Conservation (phyloP, 495 filamentous ascomycete species). For the Penicillium fimorum region DNA sequence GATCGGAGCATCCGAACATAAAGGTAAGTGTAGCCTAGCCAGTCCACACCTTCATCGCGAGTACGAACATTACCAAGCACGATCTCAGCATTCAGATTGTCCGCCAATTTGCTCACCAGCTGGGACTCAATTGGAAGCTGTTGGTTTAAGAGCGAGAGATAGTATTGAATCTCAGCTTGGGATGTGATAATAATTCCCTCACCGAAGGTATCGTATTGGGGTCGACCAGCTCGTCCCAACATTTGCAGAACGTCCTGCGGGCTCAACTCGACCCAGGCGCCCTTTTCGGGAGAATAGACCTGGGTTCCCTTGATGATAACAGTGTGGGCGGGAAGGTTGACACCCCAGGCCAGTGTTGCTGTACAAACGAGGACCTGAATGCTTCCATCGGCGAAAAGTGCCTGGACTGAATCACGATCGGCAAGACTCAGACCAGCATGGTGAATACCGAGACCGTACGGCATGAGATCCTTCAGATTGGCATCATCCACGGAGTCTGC, state of each 20-base stretch:
- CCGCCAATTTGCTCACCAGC: slow-evolving; percentile 85
- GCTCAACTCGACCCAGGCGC: slow-evolving; percentile 96
- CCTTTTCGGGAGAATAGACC: slow-evolving; percentile 97
- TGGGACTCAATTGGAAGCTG: slow-evolving; percentile 98
- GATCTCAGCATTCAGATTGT: slow-evolving; percentile 97
- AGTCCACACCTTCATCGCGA: slow-evolving; percentile 94
- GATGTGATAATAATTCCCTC: slow-evolving; percentile 99
- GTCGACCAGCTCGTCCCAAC: slow-evolving; percentile 94
- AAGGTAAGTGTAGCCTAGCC: slow-evolving; percentile 97
- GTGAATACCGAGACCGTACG: slow-evolving; percentile 97
- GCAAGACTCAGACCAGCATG: slow-evolving; percentile 94
- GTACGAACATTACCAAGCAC: slow-evolving; percentile 93
- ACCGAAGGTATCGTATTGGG: slow-evolving; percentile 96
- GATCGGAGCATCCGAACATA: slow-evolving; percentile 98
- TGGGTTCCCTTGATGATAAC: slow-evolving; percentile 98
- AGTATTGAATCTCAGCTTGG: slow-evolving; percentile 92
- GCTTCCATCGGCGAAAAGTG: slow-evolving; percentile 84
- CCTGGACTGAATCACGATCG: slow-evolving; percentile 92
- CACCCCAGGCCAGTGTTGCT: slow-evolving; percentile 96
- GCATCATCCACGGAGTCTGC: slow-evolving; percentile 79
- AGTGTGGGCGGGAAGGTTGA: slow-evolving; percentile 95
- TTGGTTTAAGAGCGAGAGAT: slow-evolving; percentile 92
- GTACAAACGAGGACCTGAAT: slow-evolving; percentile 97
- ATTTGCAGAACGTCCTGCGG: slow-evolving; percentile 98
- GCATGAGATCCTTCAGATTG: slow-evolving; percentile 90